Percentiles rank a stretch among this genome's conserved stretches.
These are phyloP conservation scores for Coffea canephora DNA, from an alignment of 257 asterid genomes.

Conservation along the genomic window DNA sequence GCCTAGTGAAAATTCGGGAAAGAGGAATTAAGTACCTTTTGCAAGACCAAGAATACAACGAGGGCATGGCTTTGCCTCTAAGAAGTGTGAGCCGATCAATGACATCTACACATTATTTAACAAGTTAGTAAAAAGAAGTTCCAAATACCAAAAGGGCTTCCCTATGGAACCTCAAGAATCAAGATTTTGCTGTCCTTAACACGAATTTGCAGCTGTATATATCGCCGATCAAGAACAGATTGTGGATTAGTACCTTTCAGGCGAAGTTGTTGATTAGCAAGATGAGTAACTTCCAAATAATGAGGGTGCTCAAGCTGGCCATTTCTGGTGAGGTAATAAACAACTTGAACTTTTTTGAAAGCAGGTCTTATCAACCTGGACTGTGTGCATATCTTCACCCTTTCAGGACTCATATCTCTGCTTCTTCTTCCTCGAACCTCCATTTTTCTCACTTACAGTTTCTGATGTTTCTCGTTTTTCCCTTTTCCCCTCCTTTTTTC, in stretches of 20 bases:
- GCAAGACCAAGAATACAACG: constrained; percentile 95
- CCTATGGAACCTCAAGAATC: background rate
- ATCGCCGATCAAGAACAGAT: too few species aligned
- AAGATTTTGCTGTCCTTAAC: background rate
- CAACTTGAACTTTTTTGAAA: constrained; percentile 66
- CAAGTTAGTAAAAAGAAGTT: background rate
- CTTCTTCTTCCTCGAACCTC: constrained; percentile 32
- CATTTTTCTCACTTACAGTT: background rate
- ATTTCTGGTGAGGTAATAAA: constrained; percentile 81
- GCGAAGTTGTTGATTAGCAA: constrained; percentile 65
- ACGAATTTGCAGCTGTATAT: too few species aligned
- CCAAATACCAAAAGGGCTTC: background rate
- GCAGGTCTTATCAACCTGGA: constrained; percentile 33
- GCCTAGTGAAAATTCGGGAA: background rate
- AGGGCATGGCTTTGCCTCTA: constrained; percentile 85
- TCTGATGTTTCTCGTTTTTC: background rate
- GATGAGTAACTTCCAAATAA: constrained; percentile 69
- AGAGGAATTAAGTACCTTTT: constrained; percentile 44
- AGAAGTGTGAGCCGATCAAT: constrained; percentile 61
- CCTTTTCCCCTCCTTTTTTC: background rate
- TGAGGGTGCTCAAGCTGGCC: constrained; percentile 94
- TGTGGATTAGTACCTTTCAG: constrained; percentile 54
- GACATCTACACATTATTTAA: constrained; percentile 43
- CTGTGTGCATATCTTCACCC: constrained; percentile 22
- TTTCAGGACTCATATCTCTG: constrained; percentile 45